Evolutionary conservation across 768 basidiomycete species (phyloP).

Genomic region (Holtermannia corniformis): DNA sequence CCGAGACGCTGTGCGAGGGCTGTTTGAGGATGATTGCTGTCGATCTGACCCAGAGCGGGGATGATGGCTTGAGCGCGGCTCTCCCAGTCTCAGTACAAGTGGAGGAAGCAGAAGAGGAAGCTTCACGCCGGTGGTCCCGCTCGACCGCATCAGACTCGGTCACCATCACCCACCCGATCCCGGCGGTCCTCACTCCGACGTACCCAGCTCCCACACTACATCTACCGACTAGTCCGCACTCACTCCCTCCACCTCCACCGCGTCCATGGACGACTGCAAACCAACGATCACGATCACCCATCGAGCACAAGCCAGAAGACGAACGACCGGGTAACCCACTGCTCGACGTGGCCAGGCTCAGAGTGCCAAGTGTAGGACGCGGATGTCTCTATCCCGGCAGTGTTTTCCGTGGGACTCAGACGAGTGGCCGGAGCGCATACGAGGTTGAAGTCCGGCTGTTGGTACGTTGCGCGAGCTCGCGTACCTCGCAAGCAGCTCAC

Average conservation of each 20-base stretch:
- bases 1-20: conserved; percentile 11
- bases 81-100: too few species aligned
- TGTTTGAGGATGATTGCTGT: conserved; percentile 26
- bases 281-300: background rate
- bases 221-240: conserved; percentile 10
- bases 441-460: conserved; percentile 87
- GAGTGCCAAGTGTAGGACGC: conserved; percentile 25
- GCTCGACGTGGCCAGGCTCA: conserved; percentile 24
- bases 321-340: conserved; percentile 28
- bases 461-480: conserved; percentile 49
- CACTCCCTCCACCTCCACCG: conserved; percentile 22
- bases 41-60: conserved; percentile 11
- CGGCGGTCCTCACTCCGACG: background rate
- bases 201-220: background rate
- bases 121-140: background rate
- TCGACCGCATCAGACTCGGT: background rate
- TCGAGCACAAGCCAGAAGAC: conserved; percentile 3
- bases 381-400: conserved; percentile 65
- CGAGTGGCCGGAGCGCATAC: conserved; percentile 86
- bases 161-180: background rate
- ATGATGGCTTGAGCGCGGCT: too few species aligned
- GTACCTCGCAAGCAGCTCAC: background rate
- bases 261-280: conserved; percentile 19
- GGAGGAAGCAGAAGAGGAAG: background rate
- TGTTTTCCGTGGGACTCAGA: conserved; percentile 81